Conservation (phyloP, 257 asterid genomes). For the Linaria vulgaris region DNA sequence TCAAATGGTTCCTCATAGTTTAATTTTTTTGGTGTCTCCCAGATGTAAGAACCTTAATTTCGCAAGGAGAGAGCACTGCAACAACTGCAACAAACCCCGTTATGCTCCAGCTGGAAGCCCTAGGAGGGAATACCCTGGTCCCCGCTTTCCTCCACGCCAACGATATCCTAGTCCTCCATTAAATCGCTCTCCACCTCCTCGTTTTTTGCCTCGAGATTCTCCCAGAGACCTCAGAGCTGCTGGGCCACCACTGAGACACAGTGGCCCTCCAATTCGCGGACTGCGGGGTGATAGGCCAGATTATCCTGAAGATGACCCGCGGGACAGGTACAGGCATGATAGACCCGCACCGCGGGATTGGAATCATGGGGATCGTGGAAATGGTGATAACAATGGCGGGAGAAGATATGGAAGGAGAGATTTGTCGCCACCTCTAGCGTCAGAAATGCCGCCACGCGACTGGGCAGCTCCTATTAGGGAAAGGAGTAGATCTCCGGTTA, state of each 20-base stretch:
- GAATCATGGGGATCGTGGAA: conserved; percentile 53
- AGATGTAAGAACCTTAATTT: conserved; percentile 90
- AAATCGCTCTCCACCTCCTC: conserved; percentile 73
- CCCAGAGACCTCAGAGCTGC: conserved; percentile 63
- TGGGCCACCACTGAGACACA: conserved; percentile 56
- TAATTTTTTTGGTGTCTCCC: conserved; percentile 25
- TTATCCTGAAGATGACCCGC: conserved; percentile 37
- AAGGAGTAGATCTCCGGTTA: conserved; percentile 71
- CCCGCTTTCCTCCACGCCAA: conserved; percentile 32
- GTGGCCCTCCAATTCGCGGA: conserved; percentile 34
- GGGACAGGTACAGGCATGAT: conserved; percentile 59
- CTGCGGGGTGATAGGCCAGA: too few relatives aligned
- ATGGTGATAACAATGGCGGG: conserved; percentile 59
- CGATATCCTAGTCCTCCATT: conserved; percentile 47
- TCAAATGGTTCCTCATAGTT: neutral
- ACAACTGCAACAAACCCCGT: conserved; percentile 85
- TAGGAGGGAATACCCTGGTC: conserved; percentile 59
- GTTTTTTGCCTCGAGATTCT: conserved; percentile 66
- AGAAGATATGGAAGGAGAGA: conserved; percentile 53
- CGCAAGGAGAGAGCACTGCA: conserved; percentile 84
- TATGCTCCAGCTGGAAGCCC: conserved; percentile 28
- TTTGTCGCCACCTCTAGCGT: conserved; percentile 28
- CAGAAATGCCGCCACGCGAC: conserved; percentile 44
- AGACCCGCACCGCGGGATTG: conserved; percentile 45
- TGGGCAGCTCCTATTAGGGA: conserved; percentile 63